phyloP scores from a whole-genome alignment of 352 stramenopile species.

The Phytopythium litorale region DNA sequence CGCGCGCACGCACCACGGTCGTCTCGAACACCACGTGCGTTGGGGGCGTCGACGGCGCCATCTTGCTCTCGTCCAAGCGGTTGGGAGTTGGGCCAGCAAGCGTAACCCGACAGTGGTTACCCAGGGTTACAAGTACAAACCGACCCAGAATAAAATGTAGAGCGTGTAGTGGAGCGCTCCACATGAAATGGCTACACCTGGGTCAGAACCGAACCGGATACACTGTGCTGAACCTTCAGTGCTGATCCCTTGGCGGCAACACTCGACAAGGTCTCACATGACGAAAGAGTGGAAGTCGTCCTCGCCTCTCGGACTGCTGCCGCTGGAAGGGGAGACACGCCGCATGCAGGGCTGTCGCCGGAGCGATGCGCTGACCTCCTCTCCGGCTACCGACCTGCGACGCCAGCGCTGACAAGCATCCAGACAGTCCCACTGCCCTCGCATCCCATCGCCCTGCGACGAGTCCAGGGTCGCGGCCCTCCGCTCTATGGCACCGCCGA shows the following conservation, averaged over 20 bases:
- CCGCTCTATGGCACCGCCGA: background rate
- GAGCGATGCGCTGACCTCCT: background rate
- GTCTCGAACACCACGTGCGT: constrained; percentile 87
- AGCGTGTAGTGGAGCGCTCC: background rate
- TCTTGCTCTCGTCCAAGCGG: constrained; percentile 3
- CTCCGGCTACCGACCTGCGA: background rate
- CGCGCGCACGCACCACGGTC: constrained; percentile 43
- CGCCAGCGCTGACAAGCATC: background rate
- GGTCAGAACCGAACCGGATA: background rate
- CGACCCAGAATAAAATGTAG: background rate
- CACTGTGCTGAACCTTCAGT: background rate
- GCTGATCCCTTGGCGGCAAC: background rate
- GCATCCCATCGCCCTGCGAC: background rate
- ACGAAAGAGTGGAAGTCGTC: background rate
- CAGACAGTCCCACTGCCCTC: background rate
- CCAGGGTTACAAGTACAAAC: background rate
- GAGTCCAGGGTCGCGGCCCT: background rate
- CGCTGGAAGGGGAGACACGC: background rate
- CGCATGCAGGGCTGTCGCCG: too few relatives aligned
- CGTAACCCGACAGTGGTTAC: background rate
- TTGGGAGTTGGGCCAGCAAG: background rate
- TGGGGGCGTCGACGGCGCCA: constrained; percentile 28
- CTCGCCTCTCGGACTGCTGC: background rate
- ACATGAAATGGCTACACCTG: background rate
- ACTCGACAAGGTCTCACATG: too few relatives aligned